A percentile compares a stretch with the other conserved stretches of the same genome.
Evolutionary conservation across 495 filamentous ascomycete genomes (phyloP).

Genomic region (Chaetomium fimeti): DNA sequence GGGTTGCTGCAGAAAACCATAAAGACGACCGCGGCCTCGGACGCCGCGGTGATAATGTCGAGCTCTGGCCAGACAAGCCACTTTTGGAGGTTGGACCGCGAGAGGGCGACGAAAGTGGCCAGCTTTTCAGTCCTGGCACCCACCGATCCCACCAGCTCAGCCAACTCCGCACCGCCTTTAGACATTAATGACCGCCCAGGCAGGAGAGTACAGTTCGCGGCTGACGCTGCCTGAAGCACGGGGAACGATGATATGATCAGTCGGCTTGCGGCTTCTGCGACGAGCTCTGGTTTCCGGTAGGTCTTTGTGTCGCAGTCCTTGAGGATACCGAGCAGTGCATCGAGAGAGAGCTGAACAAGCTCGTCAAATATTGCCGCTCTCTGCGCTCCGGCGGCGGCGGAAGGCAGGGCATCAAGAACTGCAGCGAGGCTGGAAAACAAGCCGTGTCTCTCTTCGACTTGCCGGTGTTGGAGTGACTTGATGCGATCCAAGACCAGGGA

Average conservation of each 20-base stretch:
- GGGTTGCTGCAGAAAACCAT: conserved; percentile 37
- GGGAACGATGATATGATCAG: conserved; percentile 52
- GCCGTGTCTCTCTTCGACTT: conserved; percentile 68
- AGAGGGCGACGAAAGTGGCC: conserved; percentile 25
- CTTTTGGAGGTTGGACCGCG: conserved; percentile 32
- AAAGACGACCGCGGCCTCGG: conserved; percentile 43
- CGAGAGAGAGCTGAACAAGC: conserved; percentile 22
- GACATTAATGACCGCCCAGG: conserved; percentile 26
- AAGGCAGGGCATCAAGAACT: conserved; percentile 42
- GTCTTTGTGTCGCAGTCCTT: conserved; percentile 38
- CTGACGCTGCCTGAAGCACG: conserved; percentile 34
- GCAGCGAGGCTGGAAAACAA: conserved; percentile 61
- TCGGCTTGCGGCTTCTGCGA: conserved; percentile 61
- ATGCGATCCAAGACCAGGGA: conserved; percentile 46
- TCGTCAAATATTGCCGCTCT: conserved; percentile 7
- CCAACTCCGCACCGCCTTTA: conserved; percentile 21
- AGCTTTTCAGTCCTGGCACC: conserved; percentile 13
- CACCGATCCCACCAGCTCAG: conserved; percentile 22
- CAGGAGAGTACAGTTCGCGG: conserved; percentile 18
- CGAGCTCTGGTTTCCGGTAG: conserved; percentile 65
- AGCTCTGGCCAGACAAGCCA: conserved; percentile 46
- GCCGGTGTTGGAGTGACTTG: conserved; percentile 50
- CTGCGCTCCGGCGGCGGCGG: background rate
- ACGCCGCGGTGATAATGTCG: conserved; percentile 44
- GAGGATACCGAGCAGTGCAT: conserved; percentile 36